Evolutionary conservation across 371 early-diverging fungal genomes (phyloP), one percentile per base, ranked within the genome.

Genomic region (Mucor sp.): DNA sequence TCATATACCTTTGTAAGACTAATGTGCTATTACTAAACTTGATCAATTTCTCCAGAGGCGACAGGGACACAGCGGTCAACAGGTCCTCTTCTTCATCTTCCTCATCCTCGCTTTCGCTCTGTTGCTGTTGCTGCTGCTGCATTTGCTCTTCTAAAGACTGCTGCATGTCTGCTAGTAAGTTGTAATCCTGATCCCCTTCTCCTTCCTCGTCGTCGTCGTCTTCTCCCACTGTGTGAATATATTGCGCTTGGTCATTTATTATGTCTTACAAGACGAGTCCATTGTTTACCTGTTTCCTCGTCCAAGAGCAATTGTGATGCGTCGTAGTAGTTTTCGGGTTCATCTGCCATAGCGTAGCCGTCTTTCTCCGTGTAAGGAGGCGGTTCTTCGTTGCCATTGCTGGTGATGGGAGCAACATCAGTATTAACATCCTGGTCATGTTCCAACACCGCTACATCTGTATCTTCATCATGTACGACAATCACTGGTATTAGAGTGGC

Each of bases 1-100:
- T 19, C 21, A 35, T 71, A 75, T 35, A 35, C 76, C 76, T 69
- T 53, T 76, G 76, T 30, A 72, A 70, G 27, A 72, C 60, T 43
- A 67, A 48, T 27, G 69, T 65, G 47, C 76, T 76, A 19, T 70
- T 67, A n/a, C 70, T 68, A 43, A 66, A 76, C 21, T 70, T 53
- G 14, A 70, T 62, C 12, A 76, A 58, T 39, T 59, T 72, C 43
- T 76, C 73, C 25, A 76, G 58, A 9, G 76, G 76, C 14, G 73
- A 62, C 12, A 72, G 59, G 19, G 72, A 59, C 6, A 63, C 48
- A 14, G 65, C 69, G 4, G 56, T 33, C 9, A 72, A 21, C 33
- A 69, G 50, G 9, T 68, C 69, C 3, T 74, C 68, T 0, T 71
- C 69, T 21, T 75, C 75, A 59, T 59, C 57, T 14, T 68, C 71